A percentile compares a stretch with the other conserved stretches of the same genome.
These are phyloP conservation scores for Xylogone sp. DNA, from an alignment of 2,329 filamentous ascomycete species.

Conservation along the genomic window DNA sequence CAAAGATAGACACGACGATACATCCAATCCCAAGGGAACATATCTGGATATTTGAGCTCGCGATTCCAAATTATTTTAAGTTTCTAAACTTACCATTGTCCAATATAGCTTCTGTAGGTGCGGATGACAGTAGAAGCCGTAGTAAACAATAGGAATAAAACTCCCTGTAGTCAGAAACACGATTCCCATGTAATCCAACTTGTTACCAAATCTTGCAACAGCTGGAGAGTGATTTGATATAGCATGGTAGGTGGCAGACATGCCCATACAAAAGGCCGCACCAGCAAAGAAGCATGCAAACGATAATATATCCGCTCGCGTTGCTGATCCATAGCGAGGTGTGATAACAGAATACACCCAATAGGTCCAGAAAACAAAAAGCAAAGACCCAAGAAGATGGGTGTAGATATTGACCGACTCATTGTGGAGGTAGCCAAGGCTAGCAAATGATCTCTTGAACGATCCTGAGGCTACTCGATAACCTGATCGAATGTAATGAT, in stretches of 20 bases:
- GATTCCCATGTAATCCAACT: conserved; percentile 92
- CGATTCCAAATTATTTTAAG: too few species aligned
- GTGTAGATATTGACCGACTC: conserved; percentile 67
- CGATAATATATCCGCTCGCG: conserved; percentile 60
- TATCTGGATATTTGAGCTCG: conserved; percentile 52
- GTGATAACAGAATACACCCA: conserved; percentile 55
- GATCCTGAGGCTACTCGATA: conserved; percentile 63
- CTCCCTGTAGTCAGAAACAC: conserved; percentile 87
- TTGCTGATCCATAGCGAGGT: conserved; percentile 63
- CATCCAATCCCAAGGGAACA: conserved; percentile 73
- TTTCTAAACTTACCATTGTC: conserved; percentile 55
- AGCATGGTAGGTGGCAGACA: conserved; percentile 82
- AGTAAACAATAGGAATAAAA: conserved; percentile 85
- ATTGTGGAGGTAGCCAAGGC: conserved; percentile 60
- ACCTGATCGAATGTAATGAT: conserved; percentile 63
- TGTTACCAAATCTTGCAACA: conserved; percentile 82
- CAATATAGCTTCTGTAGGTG: conserved; percentile 68
- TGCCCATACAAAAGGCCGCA: conserved; percentile 67
- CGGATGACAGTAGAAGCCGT: conserved; percentile 73
- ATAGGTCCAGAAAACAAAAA: conserved; percentile 48
- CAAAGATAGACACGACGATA: conserved; percentile 70
- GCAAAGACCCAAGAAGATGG: conserved; percentile 62
- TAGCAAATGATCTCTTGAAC: conserved; percentile 52
- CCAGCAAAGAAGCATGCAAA: conserved; percentile 79
- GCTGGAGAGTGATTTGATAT: conserved; percentile 77